These are phyloP conservation scores for Pleurozium schreberi DNA, from an alignment of 225 moss, liverwort and hornwort species.

Conservation along the genomic window DNA sequence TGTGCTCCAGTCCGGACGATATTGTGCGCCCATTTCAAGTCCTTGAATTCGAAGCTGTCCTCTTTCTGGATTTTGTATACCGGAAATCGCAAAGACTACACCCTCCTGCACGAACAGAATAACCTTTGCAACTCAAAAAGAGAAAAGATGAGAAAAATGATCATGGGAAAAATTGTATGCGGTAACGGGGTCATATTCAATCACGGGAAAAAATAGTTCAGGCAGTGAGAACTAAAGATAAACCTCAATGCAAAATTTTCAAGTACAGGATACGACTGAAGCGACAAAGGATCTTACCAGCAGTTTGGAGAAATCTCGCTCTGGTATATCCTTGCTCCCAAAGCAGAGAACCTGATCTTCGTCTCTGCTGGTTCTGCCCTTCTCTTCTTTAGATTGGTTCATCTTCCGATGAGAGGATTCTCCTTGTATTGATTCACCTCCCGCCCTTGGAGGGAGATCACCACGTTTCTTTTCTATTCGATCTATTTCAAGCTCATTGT, in stretches of 20 bases:
- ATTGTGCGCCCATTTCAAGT: conserved; percentile 69
- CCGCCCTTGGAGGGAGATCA: background rate
- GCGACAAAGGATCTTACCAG: conserved; percentile 28
- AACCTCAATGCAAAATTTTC: background rate
- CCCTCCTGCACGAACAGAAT: conserved; percentile 46
- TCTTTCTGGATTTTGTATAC: conserved; percentile 76
- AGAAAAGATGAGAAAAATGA: background rate
- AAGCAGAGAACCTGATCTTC: background rate
- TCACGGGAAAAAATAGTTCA: background rate
- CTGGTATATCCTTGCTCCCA: background rate
- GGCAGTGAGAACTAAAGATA: background rate
- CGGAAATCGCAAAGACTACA: conserved; percentile 66
- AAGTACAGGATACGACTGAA: background rate
- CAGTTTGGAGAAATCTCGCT: conserved; percentile 39
- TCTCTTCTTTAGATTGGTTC: background rate
- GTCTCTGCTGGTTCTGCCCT: background rate
- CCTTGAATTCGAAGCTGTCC: conserved; percentile 46
- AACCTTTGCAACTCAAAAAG: background rate
- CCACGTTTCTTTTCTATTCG: background rate
- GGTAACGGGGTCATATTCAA: background rate
- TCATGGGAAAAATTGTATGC: background rate
- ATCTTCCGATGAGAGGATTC: background rate
- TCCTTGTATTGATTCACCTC: background rate
- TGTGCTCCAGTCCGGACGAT: conserved; percentile 56
- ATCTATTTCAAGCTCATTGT: background rate